These are phyloP conservation scores for Solanum pinnatisectum DNA, from an alignment of 257 asterid genomes.

Conservation along the genomic window DNA sequence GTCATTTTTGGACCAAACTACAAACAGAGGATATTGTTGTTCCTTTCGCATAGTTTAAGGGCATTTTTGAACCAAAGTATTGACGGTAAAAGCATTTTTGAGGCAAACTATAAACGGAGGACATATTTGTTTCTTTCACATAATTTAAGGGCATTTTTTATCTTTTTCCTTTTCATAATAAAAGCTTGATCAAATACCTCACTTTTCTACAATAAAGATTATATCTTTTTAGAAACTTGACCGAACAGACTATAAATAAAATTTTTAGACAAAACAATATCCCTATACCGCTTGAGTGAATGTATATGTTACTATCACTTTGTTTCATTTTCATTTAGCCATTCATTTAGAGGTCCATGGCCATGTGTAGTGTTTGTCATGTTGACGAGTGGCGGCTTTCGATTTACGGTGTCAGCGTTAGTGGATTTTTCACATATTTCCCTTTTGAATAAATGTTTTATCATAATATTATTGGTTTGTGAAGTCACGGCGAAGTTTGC, in stretches of 20 bases:
- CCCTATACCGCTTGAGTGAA: not conserved
- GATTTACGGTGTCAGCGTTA: conserved; percentile 16
- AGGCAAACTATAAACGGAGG: too few species aligned
- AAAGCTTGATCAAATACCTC: not conserved
- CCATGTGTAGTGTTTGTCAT: conserved; percentile 12
- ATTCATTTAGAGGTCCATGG: not conserved
- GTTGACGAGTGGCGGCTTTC: conserved; percentile 20
- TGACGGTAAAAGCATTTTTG: too few species aligned
- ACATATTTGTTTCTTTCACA: too few species aligned
- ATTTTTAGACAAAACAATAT: too few species aligned
- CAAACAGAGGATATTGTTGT: too few species aligned
- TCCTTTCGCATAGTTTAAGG: too few species aligned
- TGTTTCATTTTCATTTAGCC: not conserved
- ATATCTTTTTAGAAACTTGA: too few species aligned
- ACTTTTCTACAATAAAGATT: too few species aligned
- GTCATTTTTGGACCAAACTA: too few species aligned
- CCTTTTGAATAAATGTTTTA: not conserved
- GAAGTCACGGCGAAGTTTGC: conserved; percentile 18
- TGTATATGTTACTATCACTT: conserved; percentile 10
- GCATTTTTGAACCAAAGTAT: too few species aligned
- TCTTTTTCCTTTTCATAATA: too few species aligned
- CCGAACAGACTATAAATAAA: not conserved
- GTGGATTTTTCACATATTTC: not conserved
- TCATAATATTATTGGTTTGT: not conserved
- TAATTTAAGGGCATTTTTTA: too few species aligned